Evolutionary conservation across 75 land plant species (phyloP).

Genomic region (Ceratopteris richardii): DNA sequence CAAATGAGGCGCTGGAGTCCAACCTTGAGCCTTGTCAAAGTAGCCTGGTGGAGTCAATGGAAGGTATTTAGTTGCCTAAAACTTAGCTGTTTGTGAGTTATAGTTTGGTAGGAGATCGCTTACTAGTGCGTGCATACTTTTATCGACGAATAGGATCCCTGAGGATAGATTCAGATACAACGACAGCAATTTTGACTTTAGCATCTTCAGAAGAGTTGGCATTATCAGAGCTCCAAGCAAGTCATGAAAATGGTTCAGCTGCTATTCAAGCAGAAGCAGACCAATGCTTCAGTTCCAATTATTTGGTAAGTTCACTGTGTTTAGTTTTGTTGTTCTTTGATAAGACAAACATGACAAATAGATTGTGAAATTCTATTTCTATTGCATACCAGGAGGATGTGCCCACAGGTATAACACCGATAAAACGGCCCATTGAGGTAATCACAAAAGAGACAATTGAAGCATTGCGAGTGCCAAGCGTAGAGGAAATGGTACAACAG

Average conservation of each 20-base stretch:
- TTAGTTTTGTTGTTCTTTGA: not conserved
- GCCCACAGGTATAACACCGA: slow-evolving; percentile 23
- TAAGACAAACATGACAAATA: too few relatives aligned
- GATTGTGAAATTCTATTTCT: not conserved
- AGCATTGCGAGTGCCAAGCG: slow-evolving; percentile 18
- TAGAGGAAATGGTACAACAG: slow-evolving; percentile 20
- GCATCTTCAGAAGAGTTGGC: slow-evolving; percentile 6
- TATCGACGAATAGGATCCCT: not conserved
- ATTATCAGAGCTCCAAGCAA: slow-evolving; percentile 8
- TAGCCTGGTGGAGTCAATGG: slow-evolving; percentile 42
- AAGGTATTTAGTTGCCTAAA: slow-evolving; percentile 35
- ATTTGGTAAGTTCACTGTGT: slow-evolving; percentile 11
- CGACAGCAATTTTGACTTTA: slow-evolving; percentile 11
- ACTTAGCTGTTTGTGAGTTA: not conserved
- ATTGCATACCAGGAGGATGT: slow-evolving; percentile 15
- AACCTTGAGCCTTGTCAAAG: slow-evolving; percentile 49
- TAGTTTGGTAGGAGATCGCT: not conserved
- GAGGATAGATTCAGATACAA: slow-evolving; percentile 12
- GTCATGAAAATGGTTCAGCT: slow-evolving; percentile 9
- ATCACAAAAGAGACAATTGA: slow-evolving; percentile 11
- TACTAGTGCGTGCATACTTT: not conserved
- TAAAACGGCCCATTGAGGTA: slow-evolving; percentile 21
- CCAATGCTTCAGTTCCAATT: slow-evolving; percentile 12
- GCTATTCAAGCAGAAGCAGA: slow-evolving; percentile 8
- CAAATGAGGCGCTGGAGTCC: slow-evolving; percentile 42